Percentiles rank a stretch among this genome's conserved stretches.
Evolutionary conservation across 129 eudicot genomes (phyloP).

Genomic region (sunflower (Helianthus annuus)): HanXRQr2.0-SUNRISE NC_035440.2:31141059-31141558

Average conservation of each 20-base stretch:
- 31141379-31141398: neutral
- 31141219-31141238: neutral
- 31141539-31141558: neutral
- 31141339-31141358: constrained; percentile 1
- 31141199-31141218: neutral
- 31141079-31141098: constrained; percentile 99
- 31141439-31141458: neutral
- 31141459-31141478: neutral
- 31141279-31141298: neutral
- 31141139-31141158: constrained; percentile 91
- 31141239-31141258: neutral
- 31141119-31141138: constrained; percentile 99
- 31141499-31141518: neutral
- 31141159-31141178: constrained; percentile 6
- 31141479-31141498: no score
- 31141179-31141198: constrained; percentile 4
- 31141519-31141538: neutral
- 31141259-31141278: constrained; percentile 2
- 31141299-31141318: neutral
- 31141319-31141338: neutral
- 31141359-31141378: constrained; percentile 2
- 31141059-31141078: neutral
- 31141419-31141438: neutral
- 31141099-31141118: constrained; percentile 94
- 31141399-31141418: neutral